phyloP scores from a whole-genome alignment of 345 rosid genomes.

The Salix purpurea region DNA sequence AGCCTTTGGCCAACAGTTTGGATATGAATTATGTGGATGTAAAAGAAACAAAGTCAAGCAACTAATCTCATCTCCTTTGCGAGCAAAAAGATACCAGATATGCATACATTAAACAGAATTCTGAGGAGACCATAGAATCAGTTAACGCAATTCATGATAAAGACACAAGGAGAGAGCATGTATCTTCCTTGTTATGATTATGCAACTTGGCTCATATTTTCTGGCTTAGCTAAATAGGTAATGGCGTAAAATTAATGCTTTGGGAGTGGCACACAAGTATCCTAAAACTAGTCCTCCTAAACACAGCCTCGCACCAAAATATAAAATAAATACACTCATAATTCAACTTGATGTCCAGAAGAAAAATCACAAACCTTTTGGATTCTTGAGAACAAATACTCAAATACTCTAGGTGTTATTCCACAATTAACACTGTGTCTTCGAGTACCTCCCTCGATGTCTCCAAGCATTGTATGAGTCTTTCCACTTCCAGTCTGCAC shows the following conservation, averaged over 20 bases:
- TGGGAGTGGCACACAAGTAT: background rate
- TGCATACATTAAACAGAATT: background rate
- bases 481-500: conserved; percentile 98
- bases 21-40: background rate
- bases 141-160: background rate
- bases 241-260: background rate
- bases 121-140: background rate
- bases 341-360: background rate
- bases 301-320: no score
- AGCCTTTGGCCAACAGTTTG: background rate
- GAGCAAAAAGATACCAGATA: background rate
- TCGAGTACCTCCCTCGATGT: conserved; percentile 89
- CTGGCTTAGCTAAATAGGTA: background rate
- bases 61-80: background rate
- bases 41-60: background rate
- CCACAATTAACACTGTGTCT: conserved; percentile 95
- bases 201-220: background rate
- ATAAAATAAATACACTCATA: background rate
- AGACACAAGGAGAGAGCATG: background rate
- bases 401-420: conserved; percentile 96
- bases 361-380: conserved; percentile 59
- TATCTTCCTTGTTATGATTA: background rate
- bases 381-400: conserved; percentile 78
- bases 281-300: background rate
- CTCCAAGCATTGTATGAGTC: conserved; percentile 99